Evolutionary conservation across 139 green algal genomes (phyloP).

Genomic region (Prasinococcaceae sp.): DNA sequence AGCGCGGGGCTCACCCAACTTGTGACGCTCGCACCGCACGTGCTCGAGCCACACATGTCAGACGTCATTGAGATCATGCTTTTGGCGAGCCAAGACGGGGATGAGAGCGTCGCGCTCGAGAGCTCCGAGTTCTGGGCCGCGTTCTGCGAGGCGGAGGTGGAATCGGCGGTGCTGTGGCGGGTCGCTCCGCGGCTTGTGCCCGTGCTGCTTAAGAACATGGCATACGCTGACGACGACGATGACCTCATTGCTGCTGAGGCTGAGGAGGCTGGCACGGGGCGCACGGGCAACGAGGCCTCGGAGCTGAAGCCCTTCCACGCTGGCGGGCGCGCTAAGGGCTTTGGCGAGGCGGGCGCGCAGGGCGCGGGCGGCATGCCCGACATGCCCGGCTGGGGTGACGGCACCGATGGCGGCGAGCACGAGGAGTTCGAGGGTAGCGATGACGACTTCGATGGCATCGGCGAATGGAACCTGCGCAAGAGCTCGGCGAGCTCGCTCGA

Average conservation of each 20-base stretch:
- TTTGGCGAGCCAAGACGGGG: slow-evolving; percentile 42
- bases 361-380: no score
- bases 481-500: slow-evolving; percentile 76
- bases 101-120: slow-evolving; percentile 73
- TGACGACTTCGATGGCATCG: slow-evolving; percentile 32
- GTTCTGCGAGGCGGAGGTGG: slow-evolving; percentile 24
- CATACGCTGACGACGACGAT: slow-evolving; percentile 40
- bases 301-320: slow-evolving; percentile 29
- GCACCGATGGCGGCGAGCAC: slow-evolving; percentile 52
- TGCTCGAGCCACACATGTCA: slow-evolving; percentile 47
- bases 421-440: slow-evolving; percentile 33
- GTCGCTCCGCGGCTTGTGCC: slow-evolving; percentile 52
- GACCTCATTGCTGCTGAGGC: slow-evolving; percentile 72
- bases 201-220: slow-evolving; percentile 91
- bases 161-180: slow-evolving; percentile 42
- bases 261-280: slow-evolving; percentile 69
- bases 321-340: slow-evolving; percentile 17
- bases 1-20: slow-evolving; percentile 66
- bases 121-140: slow-evolving; percentile 88
- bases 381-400: no score
- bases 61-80: slow-evolving; percentile 93
- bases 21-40: slow-evolving; percentile 49
- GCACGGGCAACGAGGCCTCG: slow-evolving; percentile 37
- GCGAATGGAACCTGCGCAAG: slow-evolving; percentile 79
- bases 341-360: not conserved